Base-by-base conservation (phyloP, 192 early-diverging fungal genomes). In the Backusella morwellensis region DNA sequence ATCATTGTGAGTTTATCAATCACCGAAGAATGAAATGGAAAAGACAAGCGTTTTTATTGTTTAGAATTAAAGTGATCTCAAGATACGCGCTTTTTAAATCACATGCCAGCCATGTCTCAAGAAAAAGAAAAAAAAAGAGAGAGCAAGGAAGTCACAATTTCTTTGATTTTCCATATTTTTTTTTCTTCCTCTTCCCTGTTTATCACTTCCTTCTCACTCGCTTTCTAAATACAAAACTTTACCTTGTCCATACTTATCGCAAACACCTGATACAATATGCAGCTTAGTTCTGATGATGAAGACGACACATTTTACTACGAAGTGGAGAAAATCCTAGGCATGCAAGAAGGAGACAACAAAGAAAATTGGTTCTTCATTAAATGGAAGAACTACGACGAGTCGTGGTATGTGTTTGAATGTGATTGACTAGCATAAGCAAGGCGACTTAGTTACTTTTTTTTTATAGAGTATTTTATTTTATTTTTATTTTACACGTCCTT, bases 271-370 rank as follows among this genome's bases (percentile, higher is more conserved):
- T 23, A 59, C 7, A 26, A 12, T 7, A 59, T 59, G 54, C 23
- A 59, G 23, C 23, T 59, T 7, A 26, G 2, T 9, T 23, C 54
- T 8, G 70, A 71, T 4, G 70, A 71, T 11, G 70, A 71, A 0
- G 70, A 71, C 26, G 41, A 71, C 26, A 71, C 40, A 12, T 71
- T 71, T 26, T 71, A 71, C 36, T 71, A 71, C 26, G 70, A 71
- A 47, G 70, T 71, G 32, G 70, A 71, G 40, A 38, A 71, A 15
- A 71, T 71, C 14, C 15, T 71, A 6, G 8, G 47, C 11, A 71
- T 71, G 70, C 54, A 59, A 59, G 38, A 40, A 40, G 38, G 38
- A 11, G 38, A 29, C 21, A 40, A 15, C 38, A 71, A 40, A 21
- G 70, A 15, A 11, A 36, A 41, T 21, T 44, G 26, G 70, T 71